These are phyloP conservation scores for Metroxylon sagu DNA, from an alignment of 176 grass and related monocot species.

Conservation along the genomic window DNA sequence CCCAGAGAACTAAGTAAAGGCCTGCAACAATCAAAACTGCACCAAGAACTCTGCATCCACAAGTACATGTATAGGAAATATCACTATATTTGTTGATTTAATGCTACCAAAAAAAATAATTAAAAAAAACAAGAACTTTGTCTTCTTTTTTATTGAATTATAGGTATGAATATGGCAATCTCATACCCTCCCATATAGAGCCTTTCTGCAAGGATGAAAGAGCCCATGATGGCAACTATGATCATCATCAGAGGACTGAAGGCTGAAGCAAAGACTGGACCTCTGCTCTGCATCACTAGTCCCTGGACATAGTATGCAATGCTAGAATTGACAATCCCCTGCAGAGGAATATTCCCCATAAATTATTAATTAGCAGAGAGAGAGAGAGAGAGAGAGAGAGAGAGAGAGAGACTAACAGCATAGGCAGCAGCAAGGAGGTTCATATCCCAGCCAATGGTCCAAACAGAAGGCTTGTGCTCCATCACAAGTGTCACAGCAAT, in stretches of 20 bases:
- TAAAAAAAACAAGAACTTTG: too few relatives aligned
- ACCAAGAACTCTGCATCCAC: slow-evolving; percentile 40
- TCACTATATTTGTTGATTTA: too few relatives aligned
- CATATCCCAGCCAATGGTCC: slow-evolving; percentile 96
- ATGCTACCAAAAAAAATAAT: too few relatives aligned
- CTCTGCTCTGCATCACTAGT: slow-evolving; percentile 75
- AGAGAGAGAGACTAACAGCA: slow-evolving; percentile 37
- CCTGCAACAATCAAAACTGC: slow-evolving; percentile 72
- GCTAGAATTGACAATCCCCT: slow-evolving; percentile 94
- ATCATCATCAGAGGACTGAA: slow-evolving; percentile 99
- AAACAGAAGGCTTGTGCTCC: slow-evolving; percentile 74
- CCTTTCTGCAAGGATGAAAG: slow-evolving; percentile 92
- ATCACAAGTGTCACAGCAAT: slow-evolving; percentile 79
- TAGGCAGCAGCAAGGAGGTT: slow-evolving; percentile 99
- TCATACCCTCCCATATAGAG: slow-evolving; percentile 72
- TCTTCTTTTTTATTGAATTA: too few relatives aligned
- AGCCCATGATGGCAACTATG: slow-evolving; percentile 89
- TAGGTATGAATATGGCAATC: too few relatives aligned
- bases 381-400: slow-evolving; percentile 13
- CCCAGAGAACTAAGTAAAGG: slow-evolving; percentile 85
- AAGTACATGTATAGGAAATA: background rate
- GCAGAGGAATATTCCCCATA: background rate
- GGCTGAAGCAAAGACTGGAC: slow-evolving; percentile 93
- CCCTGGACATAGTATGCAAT: slow-evolving; percentile 98
- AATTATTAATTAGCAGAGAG: background rate